These are phyloP conservation scores for Nicotiana knightiana DNA, from an alignment of 257 asterid genomes.

Conservation along the genomic window DNA sequence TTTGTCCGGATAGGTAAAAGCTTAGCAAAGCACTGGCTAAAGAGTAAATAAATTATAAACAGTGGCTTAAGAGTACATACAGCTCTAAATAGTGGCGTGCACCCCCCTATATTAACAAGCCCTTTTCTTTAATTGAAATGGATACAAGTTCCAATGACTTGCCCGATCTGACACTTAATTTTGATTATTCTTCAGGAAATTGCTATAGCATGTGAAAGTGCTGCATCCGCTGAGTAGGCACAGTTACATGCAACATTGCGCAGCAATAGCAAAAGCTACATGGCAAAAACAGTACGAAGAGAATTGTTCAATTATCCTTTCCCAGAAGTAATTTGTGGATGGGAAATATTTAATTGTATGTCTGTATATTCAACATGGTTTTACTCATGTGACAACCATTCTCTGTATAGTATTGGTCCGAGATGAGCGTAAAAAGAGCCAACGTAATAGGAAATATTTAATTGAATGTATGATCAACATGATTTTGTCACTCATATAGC, in stretches of 20 bases:
- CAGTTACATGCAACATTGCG: background rate
- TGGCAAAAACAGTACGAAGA: background rate
- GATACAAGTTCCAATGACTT: background rate
- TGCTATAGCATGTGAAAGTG: constrained; percentile 19
- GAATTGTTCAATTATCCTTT: background rate
- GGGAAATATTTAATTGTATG: background rate
- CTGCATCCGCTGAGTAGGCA: background rate
- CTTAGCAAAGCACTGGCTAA: no score
- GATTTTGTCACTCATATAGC: background rate
- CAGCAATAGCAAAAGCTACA: background rate
- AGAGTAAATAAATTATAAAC: no score
- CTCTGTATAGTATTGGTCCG: background rate
- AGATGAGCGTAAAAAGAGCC: background rate
- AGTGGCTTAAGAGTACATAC: no score
- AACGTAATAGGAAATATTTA: background rate
- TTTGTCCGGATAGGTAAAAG: no score
- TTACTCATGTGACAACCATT: background rate
- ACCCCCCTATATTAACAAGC: background rate
- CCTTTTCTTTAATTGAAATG: background rate
- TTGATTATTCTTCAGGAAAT: constrained; percentile 21
- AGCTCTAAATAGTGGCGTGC: no score
- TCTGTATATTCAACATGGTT: background rate
- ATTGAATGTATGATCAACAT: no score
- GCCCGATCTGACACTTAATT: background rate
- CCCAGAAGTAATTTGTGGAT: background rate